Base-by-base conservation (phyloP, 495 filamentous ascomycete genomes). In the Trichoderma orchidacearum region DNA sequence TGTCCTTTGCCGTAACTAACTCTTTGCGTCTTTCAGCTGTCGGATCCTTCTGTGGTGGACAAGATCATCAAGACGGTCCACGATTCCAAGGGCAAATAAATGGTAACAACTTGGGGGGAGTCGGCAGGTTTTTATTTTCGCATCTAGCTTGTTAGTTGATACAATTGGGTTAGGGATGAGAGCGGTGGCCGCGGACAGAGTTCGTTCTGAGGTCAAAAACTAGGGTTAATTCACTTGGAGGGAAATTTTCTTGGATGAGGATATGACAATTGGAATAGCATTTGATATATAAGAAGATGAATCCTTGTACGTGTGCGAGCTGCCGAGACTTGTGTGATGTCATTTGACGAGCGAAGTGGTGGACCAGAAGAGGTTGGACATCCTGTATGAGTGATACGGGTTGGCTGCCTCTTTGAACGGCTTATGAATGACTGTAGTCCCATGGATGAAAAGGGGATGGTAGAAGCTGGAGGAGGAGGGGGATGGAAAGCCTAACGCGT, bases 31-130 rank as follows among this genome's bases (percentile, higher is more conserved):
- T 56, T 35, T 60, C 36, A 94, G 89, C 82, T 97, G 32, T 93
- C 89, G 34, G 91, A 97, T 67, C 92, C 92, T 30, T 81, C 77
- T 53, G 84, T 96, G 23, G 90, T 98, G 17, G 84, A 88, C 29
- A 89, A 85, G 70, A 96, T 98, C 70, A 95, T 96, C 63, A 69
- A 76, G 50, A 80, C 75, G 27, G 90, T 96, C 36, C 86, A 94
- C 59, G 76, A 72, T 15, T 60, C 72, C 27, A 69, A 65, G 65
- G 75, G 72, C 67, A 77, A 78, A 64, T 77, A 72, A 69, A 59
- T 17, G 53, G 41, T n/a, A 52, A n/a, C 8, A 30, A 21, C 31
- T 18, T 53, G 13, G 28, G 32, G 32, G 32, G 51, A 31, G 28
- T 53, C 41, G 27, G 41, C 18, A 25, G 18, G 41, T 23, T 48